Percentiles rank a stretch among this genome's conserved stretches.
phyloP scores from a whole-genome alignment of 192 early-diverging fungal genomes.

The Chytriomyces confervae region DNA sequence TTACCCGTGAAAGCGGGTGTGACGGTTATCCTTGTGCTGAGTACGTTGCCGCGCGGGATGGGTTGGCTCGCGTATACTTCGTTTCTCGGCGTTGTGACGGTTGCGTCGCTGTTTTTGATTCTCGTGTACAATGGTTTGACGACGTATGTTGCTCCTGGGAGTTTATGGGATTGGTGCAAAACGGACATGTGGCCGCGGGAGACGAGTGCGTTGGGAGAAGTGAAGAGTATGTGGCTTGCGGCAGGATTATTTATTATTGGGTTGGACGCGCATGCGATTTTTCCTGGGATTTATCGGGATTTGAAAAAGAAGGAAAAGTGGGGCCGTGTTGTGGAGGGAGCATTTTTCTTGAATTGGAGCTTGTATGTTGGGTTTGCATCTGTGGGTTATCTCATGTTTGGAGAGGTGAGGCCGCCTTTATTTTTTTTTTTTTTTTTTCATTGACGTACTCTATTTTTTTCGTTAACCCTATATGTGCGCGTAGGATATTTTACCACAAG shows the following conservation, averaged over 20 bases:
- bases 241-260: slow-evolving; percentile 46
- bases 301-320: slow-evolving; percentile 60
- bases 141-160: slow-evolving; percentile 58
- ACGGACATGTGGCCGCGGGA: slow-evolving; percentile 58
- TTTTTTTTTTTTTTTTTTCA: not conserved
- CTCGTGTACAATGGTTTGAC: slow-evolving; percentile 63
- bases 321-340: slow-evolving; percentile 58
- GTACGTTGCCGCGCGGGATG: slow-evolving; percentile 55
- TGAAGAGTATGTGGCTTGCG: slow-evolving; percentile 32
- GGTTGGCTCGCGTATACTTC: slow-evolving; percentile 59
- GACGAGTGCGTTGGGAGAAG: not conserved
- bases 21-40: slow-evolving; percentile 56
- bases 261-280: slow-evolving; percentile 66
- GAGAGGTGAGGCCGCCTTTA: slow-evolving; percentile 36
- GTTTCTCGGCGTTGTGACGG: slow-evolving; percentile 63
- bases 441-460: too few species aligned
- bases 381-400: slow-evolving; percentile 76
- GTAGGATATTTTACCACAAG: slow-evolving; percentile 46
- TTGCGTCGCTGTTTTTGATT: slow-evolving; percentile 58
- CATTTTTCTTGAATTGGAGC: slow-evolving; percentile 54
- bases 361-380: slow-evolving; percentile 61
- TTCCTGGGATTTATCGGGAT: slow-evolving; percentile 72
- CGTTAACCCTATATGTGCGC: too few species aligned
- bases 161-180: slow-evolving; percentile 56
- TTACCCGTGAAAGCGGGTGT: slow-evolving; percentile 56